These are phyloP conservation scores for Eremomyces bilateralis DNA, from an alignment of 495 filamentous ascomycete species.

Conservation along the genomic window DNA sequence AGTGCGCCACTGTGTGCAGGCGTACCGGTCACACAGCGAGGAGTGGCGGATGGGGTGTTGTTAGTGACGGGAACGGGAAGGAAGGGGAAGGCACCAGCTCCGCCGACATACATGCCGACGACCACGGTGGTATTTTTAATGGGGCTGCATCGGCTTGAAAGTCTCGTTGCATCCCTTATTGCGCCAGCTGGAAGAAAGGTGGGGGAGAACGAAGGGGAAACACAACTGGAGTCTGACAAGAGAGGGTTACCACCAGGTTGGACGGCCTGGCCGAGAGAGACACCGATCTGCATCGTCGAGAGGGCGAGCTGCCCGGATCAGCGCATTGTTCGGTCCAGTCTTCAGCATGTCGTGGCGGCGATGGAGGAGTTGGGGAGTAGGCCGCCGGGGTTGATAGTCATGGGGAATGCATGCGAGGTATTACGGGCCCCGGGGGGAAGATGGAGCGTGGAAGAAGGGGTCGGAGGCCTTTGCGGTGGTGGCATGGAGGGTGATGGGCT, in stretches of 20 bases:
- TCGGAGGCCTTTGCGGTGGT: too few relatives aligned
- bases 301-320: conserved; percentile 90
- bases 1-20: conserved; percentile 71
- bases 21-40: conserved; percentile 73
- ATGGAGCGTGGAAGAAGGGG: conserved; percentile 4
- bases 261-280: conserved; percentile 27
- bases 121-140: conserved; percentile 91
- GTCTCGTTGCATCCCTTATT: conserved; percentile 31
- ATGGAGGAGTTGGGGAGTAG: conserved; percentile 78
- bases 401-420: conserved; percentile 66
- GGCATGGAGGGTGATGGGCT: too few relatives aligned
- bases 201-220: background rate
- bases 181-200: conserved; percentile 14
- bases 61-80: conserved; percentile 89
- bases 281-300: conserved; percentile 83
- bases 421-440: conserved; percentile 19
- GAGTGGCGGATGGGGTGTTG: conserved; percentile 77
- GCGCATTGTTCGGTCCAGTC: conserved; percentile 67
- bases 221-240: conserved; percentile 6
- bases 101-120: conserved; percentile 52
- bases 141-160: conserved; percentile 67
- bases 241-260: too few relatives aligned
- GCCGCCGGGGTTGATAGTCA: conserved; percentile 77
- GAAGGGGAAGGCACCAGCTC: conserved; percentile 63
- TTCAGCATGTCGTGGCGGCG: conserved; percentile 56